Percentiles rank a stretch among this genome's conserved stretches.
Conservation (phyloP, 306 rosid genomes). For the Casuarina cunninghamiana region DNA sequence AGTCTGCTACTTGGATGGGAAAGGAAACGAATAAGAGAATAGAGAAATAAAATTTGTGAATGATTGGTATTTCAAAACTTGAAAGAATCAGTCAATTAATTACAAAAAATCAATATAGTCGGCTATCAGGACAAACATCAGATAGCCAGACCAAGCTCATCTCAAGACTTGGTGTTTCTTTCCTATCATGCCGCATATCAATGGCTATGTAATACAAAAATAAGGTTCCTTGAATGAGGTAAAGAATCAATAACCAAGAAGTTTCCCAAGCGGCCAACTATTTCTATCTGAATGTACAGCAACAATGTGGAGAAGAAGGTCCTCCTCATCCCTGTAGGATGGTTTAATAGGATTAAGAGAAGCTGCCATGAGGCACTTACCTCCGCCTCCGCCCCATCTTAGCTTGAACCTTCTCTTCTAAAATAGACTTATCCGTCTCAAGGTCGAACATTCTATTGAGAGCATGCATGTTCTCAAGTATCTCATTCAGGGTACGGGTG, state of each 20-base stretch:
- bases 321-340: conserved; percentile 4
- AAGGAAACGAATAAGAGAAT: neutral
- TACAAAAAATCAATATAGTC: conserved; percentile 15
- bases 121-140: conserved; percentile 2
- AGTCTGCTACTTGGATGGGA: neutral
- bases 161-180: neutral
- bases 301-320: conserved; percentile 16
- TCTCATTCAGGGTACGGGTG: conserved; percentile 48
- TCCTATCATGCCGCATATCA: conserved; percentile 14
- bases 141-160: neutral
- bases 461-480: conserved; percentile 80
- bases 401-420: conserved; percentile 79
- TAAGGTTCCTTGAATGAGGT: conserved; percentile 9
- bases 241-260: conserved; percentile 34
- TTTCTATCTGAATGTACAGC: conserved; percentile 22
- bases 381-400: conserved; percentile 53
- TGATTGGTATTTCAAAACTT: neutral
- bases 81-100: conserved; percentile 6
- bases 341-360: conserved; percentile 19
- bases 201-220: conserved; percentile 11
- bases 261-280: conserved; percentile 22
- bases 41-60: neutral
- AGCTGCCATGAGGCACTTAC: conserved; percentile 29
- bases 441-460: conserved; percentile 90
- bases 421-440: conserved; percentile 61